These are phyloP conservation scores for Vigna radiata DNA, from an alignment of 306 rosid genomes.

Conservation along the genomic window DNA sequence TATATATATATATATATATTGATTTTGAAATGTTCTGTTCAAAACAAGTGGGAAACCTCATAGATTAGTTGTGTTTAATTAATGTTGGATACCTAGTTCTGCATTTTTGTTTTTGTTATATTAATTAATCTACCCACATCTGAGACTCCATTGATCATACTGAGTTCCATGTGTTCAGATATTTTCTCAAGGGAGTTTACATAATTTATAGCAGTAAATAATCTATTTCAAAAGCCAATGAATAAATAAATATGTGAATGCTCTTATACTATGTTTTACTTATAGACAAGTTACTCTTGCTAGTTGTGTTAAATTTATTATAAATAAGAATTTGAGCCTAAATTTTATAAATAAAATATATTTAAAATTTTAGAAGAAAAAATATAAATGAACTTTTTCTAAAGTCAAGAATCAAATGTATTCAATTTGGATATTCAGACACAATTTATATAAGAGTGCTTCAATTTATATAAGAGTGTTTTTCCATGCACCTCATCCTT, in stretches of 20 bases:
- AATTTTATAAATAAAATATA: no score
- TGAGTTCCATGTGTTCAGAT: neutral
- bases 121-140: neutral
- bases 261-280: neutral
- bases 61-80: neutral
- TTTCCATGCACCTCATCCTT: no score
- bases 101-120: constrained; percentile 5
- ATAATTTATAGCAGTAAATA: neutral
- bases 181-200: neutral
- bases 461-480: no score
- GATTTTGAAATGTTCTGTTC: neutral
- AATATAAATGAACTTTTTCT: no score
- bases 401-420: no score
- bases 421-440: no score
- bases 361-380: no score
- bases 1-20: neutral
- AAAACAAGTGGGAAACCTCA: constrained; percentile 17
- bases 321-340: no score
- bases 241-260: neutral
- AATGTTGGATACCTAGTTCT: neutral
- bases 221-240: neutral
- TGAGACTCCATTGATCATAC: neutral
- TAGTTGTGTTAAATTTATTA: no score
- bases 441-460: no score
- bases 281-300: no score